Evolutionary conservation across 129 eudicot genomes (phyloP).

Genomic region (Saussurea involucrata): DNA sequence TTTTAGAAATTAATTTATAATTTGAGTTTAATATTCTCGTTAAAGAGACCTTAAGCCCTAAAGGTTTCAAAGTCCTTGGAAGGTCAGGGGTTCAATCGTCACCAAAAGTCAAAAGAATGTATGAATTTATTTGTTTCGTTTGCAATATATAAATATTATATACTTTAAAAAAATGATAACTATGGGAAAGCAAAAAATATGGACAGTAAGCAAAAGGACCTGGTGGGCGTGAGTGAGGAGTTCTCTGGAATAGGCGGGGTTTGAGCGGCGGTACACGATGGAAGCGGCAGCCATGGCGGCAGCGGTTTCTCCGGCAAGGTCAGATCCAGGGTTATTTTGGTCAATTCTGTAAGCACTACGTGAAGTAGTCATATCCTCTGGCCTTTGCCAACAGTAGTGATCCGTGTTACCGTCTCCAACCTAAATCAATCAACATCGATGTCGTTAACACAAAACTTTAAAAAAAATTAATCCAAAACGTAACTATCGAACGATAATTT

Average conservation of each 20-base stretch:
- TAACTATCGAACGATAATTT: not conserved
- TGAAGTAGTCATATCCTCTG: conserved; percentile 97
- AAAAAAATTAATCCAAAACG: not conserved
- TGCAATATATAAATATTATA: too few species aligned
- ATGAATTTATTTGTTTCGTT: too few species aligned
- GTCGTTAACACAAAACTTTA: not conserved
- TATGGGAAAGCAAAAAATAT: not conserved
- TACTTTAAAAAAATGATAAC: not conserved
- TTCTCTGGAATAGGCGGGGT: conserved; percentile 60
- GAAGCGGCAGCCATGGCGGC: conserved; percentile 99
- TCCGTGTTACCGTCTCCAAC: conserved; percentile 99
- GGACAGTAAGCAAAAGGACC: conserved; percentile 33
- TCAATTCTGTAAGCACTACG: conserved; percentile 83
- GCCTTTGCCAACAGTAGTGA: conserved; percentile 98
- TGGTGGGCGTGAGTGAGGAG: conserved; percentile 84
- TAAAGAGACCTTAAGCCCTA: too few species aligned
- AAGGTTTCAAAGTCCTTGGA: too few species aligned
- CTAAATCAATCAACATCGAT: conserved; percentile 32
- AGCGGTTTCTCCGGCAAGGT: conserved; percentile 98
- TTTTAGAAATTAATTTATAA: too few species aligned
- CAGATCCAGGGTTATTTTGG: conserved; percentile 85
- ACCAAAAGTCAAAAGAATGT: too few species aligned
- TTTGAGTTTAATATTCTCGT: too few species aligned
- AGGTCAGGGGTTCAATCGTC: too few species aligned
- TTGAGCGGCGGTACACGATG: conserved; percentile 64